A percentile compares a stretch with the other conserved stretches of the same genome.
Evolutionary conservation across 2,329 filamentous ascomycete species (phyloP).

Genomic region (Aspergillus chevalieri): DNA sequence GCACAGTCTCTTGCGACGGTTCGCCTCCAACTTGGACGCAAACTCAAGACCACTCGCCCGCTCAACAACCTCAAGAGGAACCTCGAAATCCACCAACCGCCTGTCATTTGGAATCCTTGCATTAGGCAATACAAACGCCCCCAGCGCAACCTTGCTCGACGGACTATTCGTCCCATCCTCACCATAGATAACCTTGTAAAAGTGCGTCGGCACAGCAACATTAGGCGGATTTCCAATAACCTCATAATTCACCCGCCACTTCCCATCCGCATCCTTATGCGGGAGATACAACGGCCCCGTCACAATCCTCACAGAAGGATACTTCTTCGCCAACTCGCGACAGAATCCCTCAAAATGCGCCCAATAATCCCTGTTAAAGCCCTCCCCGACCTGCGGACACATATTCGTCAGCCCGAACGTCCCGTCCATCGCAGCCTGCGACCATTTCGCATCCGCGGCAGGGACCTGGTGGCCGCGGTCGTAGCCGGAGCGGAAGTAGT

Average conservation of each 20-base stretch:
- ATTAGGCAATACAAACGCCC: slow-evolving; percentile 93
- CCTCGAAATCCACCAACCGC: slow-evolving; percentile 85
- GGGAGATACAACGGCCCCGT: slow-evolving; percentile 93
- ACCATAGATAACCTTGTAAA: slow-evolving; percentile 98
- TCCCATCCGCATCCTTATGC: slow-evolving; percentile 77
- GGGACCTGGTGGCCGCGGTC: slow-evolving; percentile 96
- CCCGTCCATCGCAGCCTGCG: slow-evolving; percentile 86
- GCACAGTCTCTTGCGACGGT: slow-evolving; percentile 73
- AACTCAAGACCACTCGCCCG: slow-evolving; percentile 89
- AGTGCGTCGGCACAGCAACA: slow-evolving; percentile 94
- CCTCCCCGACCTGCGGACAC: slow-evolving; percentile 96
- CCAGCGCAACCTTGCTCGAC: slow-evolving; percentile 72
- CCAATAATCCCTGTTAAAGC: slow-evolving; percentile 99
- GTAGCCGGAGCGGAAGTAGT: slow-evolving; percentile 93
- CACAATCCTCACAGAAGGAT: slow-evolving; percentile 83
- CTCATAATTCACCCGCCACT: slow-evolving; percentile 94
- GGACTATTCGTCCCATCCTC: slow-evolving; percentile 63
- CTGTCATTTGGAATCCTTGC: slow-evolving; percentile 81
- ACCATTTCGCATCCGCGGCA: slow-evolving; percentile 94
- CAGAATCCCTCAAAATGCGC: slow-evolving; percentile 98
- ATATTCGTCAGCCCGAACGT: slow-evolving; percentile 94
- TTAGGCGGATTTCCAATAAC: slow-evolving; percentile 90
- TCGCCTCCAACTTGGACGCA: slow-evolving; percentile 66
- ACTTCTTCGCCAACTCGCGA: slow-evolving; percentile 69
- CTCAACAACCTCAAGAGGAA: slow-evolving; percentile 88